Evolutionary conservation across 805 yeast species (phyloP), one percentile per base, ranked within the genome.

Genomic region (Kodamaea lidongshanica): DNA sequence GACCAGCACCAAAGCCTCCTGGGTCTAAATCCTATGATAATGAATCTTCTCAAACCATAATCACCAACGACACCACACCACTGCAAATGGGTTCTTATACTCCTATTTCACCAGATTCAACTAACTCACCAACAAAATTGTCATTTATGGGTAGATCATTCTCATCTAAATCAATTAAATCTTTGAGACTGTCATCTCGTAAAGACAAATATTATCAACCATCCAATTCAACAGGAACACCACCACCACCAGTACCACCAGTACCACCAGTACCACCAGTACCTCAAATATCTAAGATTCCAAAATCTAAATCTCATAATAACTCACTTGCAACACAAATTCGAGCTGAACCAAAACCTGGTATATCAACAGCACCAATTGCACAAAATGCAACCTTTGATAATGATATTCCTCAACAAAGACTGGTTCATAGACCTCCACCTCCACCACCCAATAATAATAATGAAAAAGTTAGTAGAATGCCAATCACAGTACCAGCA

Each of bases 1-100:
- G 84, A 38, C 83, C 84, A 0, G 81, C 84, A 0, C 84, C 84
- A 18, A 72, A 69, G 42, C 82, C 83, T 1, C 70, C 68, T 4
- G 42, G 57, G 29, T 30, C 7, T 6, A 12, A 14, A 9, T 25
- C 27, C 14, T 8, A 12, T 8, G 14, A 19, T 28, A 5, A 16
- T 18, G n/a, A 26, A 27, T 5, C 34, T 30, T 17, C 33, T 12
- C 12, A 39, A 28, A 19, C 39, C 35, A 6, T 28, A 36, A 9
- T 34, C 40, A 13, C 33, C 29, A 19, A 34, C 32, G 5, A 26
- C 33, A 4, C 29, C 30, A 7, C 17, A 24, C 25, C 11, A 12
- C n/a, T n/a, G 13, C 25, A 19, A 6, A 29, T 25, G 30, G 20
- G 18, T 16, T 31, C 25, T 32, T 25, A 28, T 14, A 21, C 40